Conservation (phyloP, 352 stramenopile genomes). For the Pythium aquatile region DNA sequence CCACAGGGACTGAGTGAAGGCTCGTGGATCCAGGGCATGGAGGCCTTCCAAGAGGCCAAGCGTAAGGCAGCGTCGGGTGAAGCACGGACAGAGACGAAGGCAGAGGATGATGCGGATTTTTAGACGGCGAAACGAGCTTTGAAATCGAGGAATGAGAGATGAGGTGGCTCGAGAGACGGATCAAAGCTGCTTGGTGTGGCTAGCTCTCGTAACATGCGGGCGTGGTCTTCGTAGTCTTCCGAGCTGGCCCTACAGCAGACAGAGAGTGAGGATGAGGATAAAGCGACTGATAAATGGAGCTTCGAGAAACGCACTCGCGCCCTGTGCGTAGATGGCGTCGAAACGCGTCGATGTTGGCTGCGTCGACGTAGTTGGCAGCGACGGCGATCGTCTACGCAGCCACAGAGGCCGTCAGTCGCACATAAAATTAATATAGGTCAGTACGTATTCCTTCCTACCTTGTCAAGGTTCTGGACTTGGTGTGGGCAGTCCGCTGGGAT, state of each 20-base stretch:
- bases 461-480: constrained; percentile 39
- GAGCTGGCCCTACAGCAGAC: constrained; percentile 1
- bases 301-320: constrained; percentile 8
- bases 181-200: not conserved
- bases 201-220: constrained; percentile 3
- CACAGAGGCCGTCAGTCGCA: not conserved
- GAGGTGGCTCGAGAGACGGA: constrained; percentile 1
- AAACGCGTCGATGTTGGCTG: constrained; percentile 8
- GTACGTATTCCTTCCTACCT: constrained; percentile 12
- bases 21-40: constrained; percentile 72
- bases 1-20: constrained; percentile 67
- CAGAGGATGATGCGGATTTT: constrained; percentile 13
- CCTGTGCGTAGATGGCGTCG: not conserved
- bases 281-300: not conserved
- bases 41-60: constrained; percentile 62
- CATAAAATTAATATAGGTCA: too few relatives aligned
- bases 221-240: constrained; percentile 7
- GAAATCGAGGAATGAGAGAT: constrained; percentile 16
- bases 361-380: constrained; percentile 17
- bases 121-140: constrained; percentile 14
- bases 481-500: constrained; percentile 35
- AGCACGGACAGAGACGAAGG: not conserved
- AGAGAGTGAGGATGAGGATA: not conserved
- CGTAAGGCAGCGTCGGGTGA: constrained; percentile 8
- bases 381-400: constrained; percentile 34